phyloP scores from a whole-genome alignment of 495 filamentous ascomycete genomes.

The Apodospora peruviana region DNA sequence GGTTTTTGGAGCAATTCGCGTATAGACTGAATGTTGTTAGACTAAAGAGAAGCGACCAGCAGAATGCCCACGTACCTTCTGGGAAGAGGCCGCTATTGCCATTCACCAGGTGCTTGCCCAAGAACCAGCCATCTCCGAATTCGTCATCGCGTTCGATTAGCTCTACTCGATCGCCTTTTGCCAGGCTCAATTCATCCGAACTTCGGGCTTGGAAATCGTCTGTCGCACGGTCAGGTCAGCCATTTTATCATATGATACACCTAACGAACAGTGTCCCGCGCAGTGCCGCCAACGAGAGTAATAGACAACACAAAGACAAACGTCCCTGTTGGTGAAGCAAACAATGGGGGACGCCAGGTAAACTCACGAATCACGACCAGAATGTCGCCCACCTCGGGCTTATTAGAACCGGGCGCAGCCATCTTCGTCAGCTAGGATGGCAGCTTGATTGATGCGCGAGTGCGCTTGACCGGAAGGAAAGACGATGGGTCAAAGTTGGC shows the following conservation, averaged over 20 bases:
- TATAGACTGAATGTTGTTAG: slow-evolving; percentile 42
- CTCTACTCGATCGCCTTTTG: slow-evolving; percentile 84
- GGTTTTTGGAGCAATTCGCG: slow-evolving; percentile 42
- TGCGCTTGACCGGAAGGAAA: slow-evolving; percentile 10
- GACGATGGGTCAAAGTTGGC: slow-evolving; percentile 3
- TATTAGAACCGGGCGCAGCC: slow-evolving; percentile 38
- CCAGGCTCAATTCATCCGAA: slow-evolving; percentile 84
- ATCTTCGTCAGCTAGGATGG: slow-evolving; percentile 24
- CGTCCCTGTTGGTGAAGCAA: no score
- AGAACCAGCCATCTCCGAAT: slow-evolving; percentile 96
- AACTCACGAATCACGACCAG: slow-evolving; percentile 75
- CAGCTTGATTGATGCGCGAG: slow-evolving; percentile 14
- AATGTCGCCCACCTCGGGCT: slow-evolving; percentile 61
- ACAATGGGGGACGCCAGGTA: no score
- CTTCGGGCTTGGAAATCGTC: slow-evolving; percentile 88
- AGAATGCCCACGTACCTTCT: slow-evolving; percentile 57
- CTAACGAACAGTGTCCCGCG: background rate
- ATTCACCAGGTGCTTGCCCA: slow-evolving; percentile 73
- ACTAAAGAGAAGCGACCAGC: background rate
- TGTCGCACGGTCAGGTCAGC: slow-evolving; percentile 20
- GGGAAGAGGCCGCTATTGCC: slow-evolving; percentile 81
- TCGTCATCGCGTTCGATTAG: slow-evolving; percentile 94
- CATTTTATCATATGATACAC: no score
- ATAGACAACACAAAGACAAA: no score
- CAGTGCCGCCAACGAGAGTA: no score